Evolutionary conservation across 106 monocot genomes (phyloP).

Genomic region (Dioscorea alata): DNA sequence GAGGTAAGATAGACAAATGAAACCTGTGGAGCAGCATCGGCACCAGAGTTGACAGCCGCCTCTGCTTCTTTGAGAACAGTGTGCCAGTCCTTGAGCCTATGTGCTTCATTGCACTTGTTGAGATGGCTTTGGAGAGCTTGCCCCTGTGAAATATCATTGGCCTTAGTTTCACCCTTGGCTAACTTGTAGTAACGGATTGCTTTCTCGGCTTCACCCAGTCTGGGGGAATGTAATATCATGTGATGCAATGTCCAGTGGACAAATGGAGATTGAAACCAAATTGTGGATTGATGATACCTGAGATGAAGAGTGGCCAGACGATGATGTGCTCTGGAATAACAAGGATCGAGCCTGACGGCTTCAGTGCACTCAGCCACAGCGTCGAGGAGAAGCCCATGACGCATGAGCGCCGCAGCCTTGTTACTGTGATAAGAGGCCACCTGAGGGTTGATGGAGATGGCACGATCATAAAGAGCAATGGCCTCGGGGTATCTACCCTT

Average conservation of each 20-base stretch:
- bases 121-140: constrained; percentile 22
- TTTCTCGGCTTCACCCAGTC: constrained; percentile 38
- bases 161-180: constrained; percentile 16
- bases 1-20: too few species aligned
- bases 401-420: constrained; percentile 33
- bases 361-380: constrained; percentile 27
- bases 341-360: constrained; percentile 33
- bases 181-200: constrained; percentile 30
- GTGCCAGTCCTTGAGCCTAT: constrained; percentile 28
- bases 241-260: too few species aligned
- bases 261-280: too few species aligned
- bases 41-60: constrained; percentile 21
- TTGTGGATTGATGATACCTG: constrained; percentile 5
- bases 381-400: constrained; percentile 24
- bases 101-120: constrained; percentile 23
- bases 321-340: constrained; percentile 29
- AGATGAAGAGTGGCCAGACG: constrained; percentile 31
- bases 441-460: constrained; percentile 13
- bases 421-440: constrained; percentile 21
- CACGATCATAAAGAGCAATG: constrained; percentile 28
- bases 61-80: constrained; percentile 29
- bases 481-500: constrained; percentile 34
- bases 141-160: constrained; percentile 15
- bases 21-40: constrained; percentile 44
- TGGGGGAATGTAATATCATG: neutral